Conservation (phyloP, 202 grass and related monocot genomes). For the Schoenoplectus tabernaemontani region DNA sequence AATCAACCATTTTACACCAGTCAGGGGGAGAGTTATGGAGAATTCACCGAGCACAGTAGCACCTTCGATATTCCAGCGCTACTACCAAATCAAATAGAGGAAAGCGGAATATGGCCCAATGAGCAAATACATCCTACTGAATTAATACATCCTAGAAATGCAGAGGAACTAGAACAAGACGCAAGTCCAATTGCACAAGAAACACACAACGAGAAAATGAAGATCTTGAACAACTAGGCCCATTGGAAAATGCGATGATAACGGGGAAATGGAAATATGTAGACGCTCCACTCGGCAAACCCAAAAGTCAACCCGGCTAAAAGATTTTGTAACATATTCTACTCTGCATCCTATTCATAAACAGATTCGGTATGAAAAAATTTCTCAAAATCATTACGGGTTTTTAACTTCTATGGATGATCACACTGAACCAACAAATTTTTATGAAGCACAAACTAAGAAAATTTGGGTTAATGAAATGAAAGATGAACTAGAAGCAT, state of each 20-base stretch:
- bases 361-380: constrained; percentile 7
- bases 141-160: too few species aligned
- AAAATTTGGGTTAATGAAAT: neutral
- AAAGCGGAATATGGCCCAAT: too few species aligned
- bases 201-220: neutral
- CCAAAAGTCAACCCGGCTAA: neutral
- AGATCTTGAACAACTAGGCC: neutral
- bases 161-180: too few species aligned
- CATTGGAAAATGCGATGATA: neutral
- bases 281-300: neutral
- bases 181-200: too few species aligned
- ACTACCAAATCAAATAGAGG: neutral
- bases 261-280: neutral
- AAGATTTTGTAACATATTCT: neutral
- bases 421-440: neutral
- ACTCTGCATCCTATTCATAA: constrained; percentile 24
- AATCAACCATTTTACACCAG: neutral
- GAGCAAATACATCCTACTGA: too few species aligned
- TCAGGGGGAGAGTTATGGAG: neutral
- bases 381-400: neutral
- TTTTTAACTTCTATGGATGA: neutral
- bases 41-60: too few species aligned
- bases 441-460: neutral
- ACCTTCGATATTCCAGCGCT: too few species aligned
- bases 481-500: constrained; percentile 1